Conservation (phyloP, 257 asterid species). For the Buddleja alternifolia region DNA sequence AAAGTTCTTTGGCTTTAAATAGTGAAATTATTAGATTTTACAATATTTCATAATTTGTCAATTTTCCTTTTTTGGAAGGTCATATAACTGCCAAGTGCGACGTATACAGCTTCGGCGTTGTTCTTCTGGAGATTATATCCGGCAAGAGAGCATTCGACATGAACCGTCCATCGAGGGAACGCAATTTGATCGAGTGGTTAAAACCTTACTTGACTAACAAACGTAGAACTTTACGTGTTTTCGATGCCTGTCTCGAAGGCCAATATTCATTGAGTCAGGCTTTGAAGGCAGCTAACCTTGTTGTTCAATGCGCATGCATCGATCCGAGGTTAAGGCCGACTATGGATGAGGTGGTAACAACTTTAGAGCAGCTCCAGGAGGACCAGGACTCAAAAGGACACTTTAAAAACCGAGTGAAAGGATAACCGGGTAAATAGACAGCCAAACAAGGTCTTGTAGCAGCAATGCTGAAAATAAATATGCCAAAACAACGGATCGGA, state of each 20-base stretch:
- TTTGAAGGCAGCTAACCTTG: conserved; percentile 51
- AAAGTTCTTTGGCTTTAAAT: background rate
- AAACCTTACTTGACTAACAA: conserved; percentile 72
- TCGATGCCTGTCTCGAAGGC: conserved; percentile 68
- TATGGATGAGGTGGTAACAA: conserved; percentile 62
- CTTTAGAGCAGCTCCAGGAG: conserved; percentile 60
- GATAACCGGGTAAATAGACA: conserved; percentile 31
- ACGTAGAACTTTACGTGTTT: conserved; percentile 53
- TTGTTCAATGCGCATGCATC: conserved; percentile 56
- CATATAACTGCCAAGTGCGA: conserved; percentile 79
- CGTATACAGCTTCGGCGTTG: conserved; percentile 78
- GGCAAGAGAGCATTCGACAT: conserved; percentile 79
- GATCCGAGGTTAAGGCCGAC: conserved; percentile 63
- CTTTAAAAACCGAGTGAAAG: conserved; percentile 35
- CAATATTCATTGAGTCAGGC: conserved; percentile 54
- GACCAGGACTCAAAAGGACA: no score
- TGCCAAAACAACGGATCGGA: no score
- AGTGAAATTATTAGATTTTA: background rate
- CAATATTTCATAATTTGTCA: background rate
- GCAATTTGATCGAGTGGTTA: conserved; percentile 74
- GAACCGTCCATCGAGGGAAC: conserved; percentile 71
- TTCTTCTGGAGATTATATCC: conserved; percentile 63
- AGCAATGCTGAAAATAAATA: conserved; percentile 35
- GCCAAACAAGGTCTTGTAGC: conserved; percentile 36
- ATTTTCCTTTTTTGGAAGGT: conserved; percentile 38